Evolutionary conservation across 2,329 filamentous ascomycete species (phyloP), one percentile per base, ranked within the genome.

Genomic region (Ophiostoma ulmi): DNA sequence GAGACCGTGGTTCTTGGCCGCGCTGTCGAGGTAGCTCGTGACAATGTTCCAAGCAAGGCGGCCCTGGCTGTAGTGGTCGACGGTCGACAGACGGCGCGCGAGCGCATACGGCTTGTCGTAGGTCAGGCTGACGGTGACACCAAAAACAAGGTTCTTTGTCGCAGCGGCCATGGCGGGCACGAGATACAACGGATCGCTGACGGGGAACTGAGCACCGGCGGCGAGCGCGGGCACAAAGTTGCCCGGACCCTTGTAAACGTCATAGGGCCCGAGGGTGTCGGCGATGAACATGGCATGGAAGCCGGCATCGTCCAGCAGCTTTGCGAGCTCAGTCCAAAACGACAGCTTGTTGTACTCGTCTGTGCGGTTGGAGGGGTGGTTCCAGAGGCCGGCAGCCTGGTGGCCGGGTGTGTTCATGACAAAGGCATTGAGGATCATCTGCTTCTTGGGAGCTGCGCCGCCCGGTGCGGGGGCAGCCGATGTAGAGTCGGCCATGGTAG

Each of bases 361-460:
- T 11, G 72, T 72, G 48, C 58, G 68, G 67, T 73, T 73, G 61
- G 39, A 38, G 26, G 72, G 72, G 66, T 74, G 73, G 31, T 69
- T 66, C 73, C 73, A 74, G 31, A 73, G 70, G 3, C 72, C 72
- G 10, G 73, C 67, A 5, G 73, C 67, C 64, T 69, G 68, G 71
- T 74, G 73, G 70, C 68, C 73, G 13, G 71, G 71, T 6, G 71
- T 70, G 67, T 71, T 72, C 73, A 73, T 72, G 39, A 82, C 81
- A 70, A 82, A 82, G 1, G 81, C 81, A 74, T 82, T 82, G 73
- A 82, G 75, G 68, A 82, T 80, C 44, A 82, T 74, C 69, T 77
- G 78, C 75, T 81, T 82, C 10, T 63, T 31, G 8, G 69, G 6
- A 3, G 39, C 52, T 5, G 52, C 5, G 7, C n/a, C 52, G n/a